Conservation (phyloP, 768 basidiomycete genomes). For the Boletus reticuloceps region DNA sequence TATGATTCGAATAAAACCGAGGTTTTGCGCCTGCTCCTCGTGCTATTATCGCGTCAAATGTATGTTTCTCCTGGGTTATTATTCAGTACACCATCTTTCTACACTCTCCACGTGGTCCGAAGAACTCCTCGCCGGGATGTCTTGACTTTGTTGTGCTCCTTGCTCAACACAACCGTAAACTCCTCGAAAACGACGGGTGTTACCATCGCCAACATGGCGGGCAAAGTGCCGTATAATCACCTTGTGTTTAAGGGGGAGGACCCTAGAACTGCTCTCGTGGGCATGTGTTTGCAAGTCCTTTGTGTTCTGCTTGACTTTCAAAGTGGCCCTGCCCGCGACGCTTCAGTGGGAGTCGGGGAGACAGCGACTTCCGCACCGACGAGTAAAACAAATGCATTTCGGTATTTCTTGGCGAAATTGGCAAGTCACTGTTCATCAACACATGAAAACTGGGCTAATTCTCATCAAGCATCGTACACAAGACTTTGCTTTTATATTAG, state of each 20-base stretch:
- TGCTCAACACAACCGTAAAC: constrained; percentile 88
- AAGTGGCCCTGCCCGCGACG: constrained; percentile 67
- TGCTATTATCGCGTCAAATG: constrained; percentile 88
- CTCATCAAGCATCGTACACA: constrained; percentile 73
- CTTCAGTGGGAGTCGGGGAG: constrained; percentile 41
- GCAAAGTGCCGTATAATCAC: constrained; percentile 86
- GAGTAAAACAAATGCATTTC: constrained; percentile 79
- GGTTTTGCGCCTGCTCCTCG: constrained; percentile 83
- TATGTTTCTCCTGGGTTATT: constrained; percentile 72
- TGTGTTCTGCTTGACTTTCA: constrained; percentile 80
- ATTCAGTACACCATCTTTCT: constrained; percentile 70
- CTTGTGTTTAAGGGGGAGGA: constrained; percentile 90
- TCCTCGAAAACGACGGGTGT: constrained; percentile 49
- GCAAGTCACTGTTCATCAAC: constrained; percentile 34
- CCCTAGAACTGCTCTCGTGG: constrained; percentile 65
- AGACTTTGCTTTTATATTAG: constrained; percentile 83
- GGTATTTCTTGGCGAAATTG: constrained; percentile 89
- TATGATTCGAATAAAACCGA: constrained; percentile 84
- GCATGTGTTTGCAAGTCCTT: constrained; percentile 74
- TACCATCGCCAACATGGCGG: constrained; percentile 66
- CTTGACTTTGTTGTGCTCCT: constrained; percentile 89
- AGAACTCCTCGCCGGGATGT: constrained; percentile 75
- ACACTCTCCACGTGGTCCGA: constrained; percentile 77
- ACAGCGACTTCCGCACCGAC: constrained; percentile 47
- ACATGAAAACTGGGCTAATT: constrained; percentile 8